Percentiles rank a stretch among this genome's conserved stretches.
phyloP scores from a whole-genome alignment of 192 early-diverging fungal genomes.

The Mycoemilia scoparia region DNA sequence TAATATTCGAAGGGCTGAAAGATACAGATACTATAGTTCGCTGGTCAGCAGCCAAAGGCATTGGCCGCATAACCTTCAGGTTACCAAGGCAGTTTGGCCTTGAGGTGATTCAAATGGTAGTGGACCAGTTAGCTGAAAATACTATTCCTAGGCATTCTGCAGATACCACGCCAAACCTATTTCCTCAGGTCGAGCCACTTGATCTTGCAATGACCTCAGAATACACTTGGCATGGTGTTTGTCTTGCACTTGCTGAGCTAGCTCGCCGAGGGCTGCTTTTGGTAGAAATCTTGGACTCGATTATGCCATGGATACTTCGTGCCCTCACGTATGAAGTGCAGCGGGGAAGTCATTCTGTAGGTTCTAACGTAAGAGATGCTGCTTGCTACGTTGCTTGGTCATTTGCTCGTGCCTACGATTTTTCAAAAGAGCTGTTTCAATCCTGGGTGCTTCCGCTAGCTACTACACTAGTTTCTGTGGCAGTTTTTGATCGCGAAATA shows the following conservation, averaged over 20 bases:
- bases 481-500: conserved; percentile 82
- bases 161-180: too few species aligned
- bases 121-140: conserved; percentile 71
- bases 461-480: conserved; percentile 54
- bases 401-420: conserved; percentile 78
- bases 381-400: conserved; percentile 97
- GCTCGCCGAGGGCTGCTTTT: conserved; percentile 68
- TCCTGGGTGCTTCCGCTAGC: conserved; percentile 48
- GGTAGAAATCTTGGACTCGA: conserved; percentile 44
- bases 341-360: conserved; percentile 77
- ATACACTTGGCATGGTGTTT: conserved; percentile 85
- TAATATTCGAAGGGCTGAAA: conserved; percentile 62
- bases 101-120: conserved; percentile 63
- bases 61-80: conserved; percentile 72
- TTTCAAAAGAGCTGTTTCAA: conserved; percentile 32
- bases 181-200: conserved; percentile 25
- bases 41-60: conserved; percentile 93
- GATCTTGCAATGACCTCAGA: conserved; percentile 67
- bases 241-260: conserved; percentile 80
- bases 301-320: conserved; percentile 63
- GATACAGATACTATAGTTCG: conserved; percentile 89
- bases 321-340: conserved; percentile 81
- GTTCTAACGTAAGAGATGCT: conserved; percentile 85
- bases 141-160: too few species aligned
- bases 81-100: conserved; percentile 60